Conservation (phyloP, 495 filamentous ascomycete genomes). For the Xylaria longipes region DNA sequence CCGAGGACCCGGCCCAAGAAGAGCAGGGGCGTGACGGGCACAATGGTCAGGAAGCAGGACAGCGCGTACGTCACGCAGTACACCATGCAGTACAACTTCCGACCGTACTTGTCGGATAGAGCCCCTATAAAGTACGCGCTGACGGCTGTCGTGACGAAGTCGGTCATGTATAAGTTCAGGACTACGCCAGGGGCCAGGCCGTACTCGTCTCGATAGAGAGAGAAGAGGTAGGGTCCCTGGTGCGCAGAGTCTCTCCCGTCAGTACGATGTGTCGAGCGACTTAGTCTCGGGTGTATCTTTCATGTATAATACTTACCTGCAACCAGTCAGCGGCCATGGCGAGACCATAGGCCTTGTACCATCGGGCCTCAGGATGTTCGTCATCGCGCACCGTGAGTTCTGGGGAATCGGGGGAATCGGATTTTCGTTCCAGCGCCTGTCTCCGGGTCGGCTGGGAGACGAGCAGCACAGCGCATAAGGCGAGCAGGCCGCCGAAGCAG, state of each 20-base stretch:
- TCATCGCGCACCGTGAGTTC: slow-evolving; percentile 25
- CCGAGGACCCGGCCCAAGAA: slow-evolving; percentile 58
- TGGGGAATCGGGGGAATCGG: slow-evolving; percentile 18
- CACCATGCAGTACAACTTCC: slow-evolving; percentile 52
- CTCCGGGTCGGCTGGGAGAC: slow-evolving; percentile 35
- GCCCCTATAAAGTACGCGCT: slow-evolving; percentile 56
- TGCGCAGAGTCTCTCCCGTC: not conserved
- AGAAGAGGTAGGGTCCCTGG: slow-evolving; percentile 47
- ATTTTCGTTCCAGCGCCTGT: slow-evolving; percentile 26
- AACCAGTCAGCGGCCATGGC: slow-evolving; percentile 62
- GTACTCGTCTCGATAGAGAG: slow-evolving; percentile 61
- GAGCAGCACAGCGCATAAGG: slow-evolving; percentile 32
- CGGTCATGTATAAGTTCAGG: slow-evolving; percentile 57
- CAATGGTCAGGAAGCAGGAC: slow-evolving; percentile 56
- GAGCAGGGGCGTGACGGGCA: slow-evolving; percentile 46
- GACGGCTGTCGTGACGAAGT: slow-evolving; percentile 57
- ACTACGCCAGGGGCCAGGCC: slow-evolving; percentile 51
- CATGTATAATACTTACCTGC: slow-evolving; percentile 44
- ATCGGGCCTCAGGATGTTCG: slow-evolving; percentile 33
- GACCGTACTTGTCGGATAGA: slow-evolving; percentile 58
- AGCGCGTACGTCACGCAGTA: slow-evolving; percentile 58
- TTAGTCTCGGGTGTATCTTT: not conserved
- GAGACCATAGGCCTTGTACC: slow-evolving; percentile 54
- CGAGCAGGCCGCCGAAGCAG: slow-evolving; percentile 34
- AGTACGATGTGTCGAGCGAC: not conserved